Conservation (phyloP, 768 basidiomycete genomes). For the Hygrophoropsis aurantiaca region DNA sequence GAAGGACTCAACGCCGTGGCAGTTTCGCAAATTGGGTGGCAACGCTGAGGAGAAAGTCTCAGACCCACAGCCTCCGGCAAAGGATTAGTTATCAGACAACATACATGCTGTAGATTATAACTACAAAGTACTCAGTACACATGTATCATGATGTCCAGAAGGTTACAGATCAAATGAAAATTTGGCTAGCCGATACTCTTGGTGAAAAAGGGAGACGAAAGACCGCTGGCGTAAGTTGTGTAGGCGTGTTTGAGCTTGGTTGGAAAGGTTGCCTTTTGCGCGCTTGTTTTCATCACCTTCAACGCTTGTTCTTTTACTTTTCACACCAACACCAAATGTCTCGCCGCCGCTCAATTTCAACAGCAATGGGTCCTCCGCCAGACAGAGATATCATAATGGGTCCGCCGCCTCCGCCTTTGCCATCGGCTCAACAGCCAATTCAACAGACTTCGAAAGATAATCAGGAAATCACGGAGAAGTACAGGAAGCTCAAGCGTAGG, state of each 20-base stretch:
- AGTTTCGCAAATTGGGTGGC: conserved; percentile 10
- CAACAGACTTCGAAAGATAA: conserved; percentile 33
- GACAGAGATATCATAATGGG: conserved; percentile 56
- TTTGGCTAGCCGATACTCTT: too few species aligned
- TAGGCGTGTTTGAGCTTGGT: conserved; percentile 35
- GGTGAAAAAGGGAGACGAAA: too few species aligned
- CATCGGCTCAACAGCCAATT: conserved; percentile 29
- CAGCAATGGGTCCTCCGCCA: conserved; percentile 38
- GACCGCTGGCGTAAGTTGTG: conserved; percentile 17
- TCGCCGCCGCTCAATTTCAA: conserved; percentile 20
- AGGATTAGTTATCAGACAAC: too few species aligned
- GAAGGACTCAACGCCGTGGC: conserved; percentile 23
- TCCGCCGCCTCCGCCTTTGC: conserved; percentile 39
- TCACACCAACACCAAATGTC: conserved; percentile 23
- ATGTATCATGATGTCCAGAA: too few species aligned
- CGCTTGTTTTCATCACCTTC: conserved; percentile 17
- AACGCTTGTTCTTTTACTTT: conserved; percentile 14
- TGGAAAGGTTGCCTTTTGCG: conserved; percentile 18
- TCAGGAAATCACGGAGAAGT: conserved; percentile 59
- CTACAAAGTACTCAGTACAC: too few species aligned
- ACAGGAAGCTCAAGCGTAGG: conserved; percentile 61
- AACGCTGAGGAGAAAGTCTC: neutral
- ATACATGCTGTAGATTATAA: too few species aligned
- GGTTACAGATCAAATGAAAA: too few species aligned
- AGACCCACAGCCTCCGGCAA: too few species aligned